These are phyloP conservation scores for Nothophaeocryptopus gaeumannii DNA, from an alignment of 2,329 filamentous ascomycete species.

Conservation along the genomic window DNA sequence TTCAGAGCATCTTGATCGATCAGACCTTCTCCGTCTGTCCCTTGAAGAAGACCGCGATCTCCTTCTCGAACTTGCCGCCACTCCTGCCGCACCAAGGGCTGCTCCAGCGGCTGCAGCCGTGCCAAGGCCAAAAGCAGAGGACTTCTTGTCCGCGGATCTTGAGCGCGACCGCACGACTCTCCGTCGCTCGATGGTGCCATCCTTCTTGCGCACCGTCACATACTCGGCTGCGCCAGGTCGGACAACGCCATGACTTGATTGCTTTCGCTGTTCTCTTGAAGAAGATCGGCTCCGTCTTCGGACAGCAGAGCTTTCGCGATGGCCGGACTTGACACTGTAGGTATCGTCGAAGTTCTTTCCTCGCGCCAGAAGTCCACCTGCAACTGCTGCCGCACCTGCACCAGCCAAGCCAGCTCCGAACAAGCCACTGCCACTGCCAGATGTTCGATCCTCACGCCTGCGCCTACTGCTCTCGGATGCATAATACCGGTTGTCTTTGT, in stretches of 20 bases:
- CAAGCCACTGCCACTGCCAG: slow-evolving; percentile 48
- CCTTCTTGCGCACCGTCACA: slow-evolving; percentile 31
- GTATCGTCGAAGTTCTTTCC: slow-evolving; percentile 59
- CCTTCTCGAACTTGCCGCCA: slow-evolving; percentile 21
- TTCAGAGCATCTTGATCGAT: not conserved
- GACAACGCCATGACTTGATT: slow-evolving; percentile 30
- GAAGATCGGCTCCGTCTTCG: slow-evolving; percentile 33
- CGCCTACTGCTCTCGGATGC: slow-evolving; percentile 49
- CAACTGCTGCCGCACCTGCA: slow-evolving; percentile 52
- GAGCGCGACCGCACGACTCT: slow-evolving; percentile 26
- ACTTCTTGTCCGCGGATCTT: slow-evolving; percentile 35
- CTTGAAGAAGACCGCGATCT: slow-evolving; percentile 27
- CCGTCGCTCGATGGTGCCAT: slow-evolving; percentile 31
- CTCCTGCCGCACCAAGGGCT: slow-evolving; percentile 25
- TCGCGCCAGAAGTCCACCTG: slow-evolving; percentile 45
- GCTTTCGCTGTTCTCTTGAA: slow-evolving; percentile 31
- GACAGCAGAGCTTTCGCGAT: slow-evolving; percentile 37
- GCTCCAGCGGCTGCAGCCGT: slow-evolving; percentile 27
- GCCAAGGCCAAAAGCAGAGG: slow-evolving; percentile 14
- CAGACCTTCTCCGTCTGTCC: slow-evolving; percentile 8
- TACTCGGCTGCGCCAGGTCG: slow-evolving; percentile 18
- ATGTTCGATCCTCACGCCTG: slow-evolving; percentile 39
- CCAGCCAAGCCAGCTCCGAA: slow-evolving; percentile 55
- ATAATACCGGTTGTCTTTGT: slow-evolving; percentile 59
- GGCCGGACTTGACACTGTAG: slow-evolving; percentile 58